Percentiles rank a stretch among this genome's conserved stretches.
phyloP scores from a whole-genome alignment of 2,329 filamentous ascomycete species.

The Pseudocercospora fijiensis region DNA sequence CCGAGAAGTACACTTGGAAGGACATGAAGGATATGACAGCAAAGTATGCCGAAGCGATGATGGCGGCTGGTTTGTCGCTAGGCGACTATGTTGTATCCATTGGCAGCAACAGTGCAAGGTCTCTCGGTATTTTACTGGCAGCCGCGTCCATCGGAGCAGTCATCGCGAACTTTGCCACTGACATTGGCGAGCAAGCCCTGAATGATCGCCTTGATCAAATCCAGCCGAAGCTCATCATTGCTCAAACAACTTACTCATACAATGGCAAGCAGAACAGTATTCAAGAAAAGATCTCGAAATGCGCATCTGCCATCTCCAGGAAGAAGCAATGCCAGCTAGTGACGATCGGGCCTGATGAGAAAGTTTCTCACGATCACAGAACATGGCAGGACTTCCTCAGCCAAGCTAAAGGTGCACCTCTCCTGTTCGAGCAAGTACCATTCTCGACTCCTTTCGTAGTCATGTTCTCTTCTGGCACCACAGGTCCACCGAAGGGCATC shows the following conservation, averaged over 20 bases:
- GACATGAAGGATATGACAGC: conserved; percentile 12
- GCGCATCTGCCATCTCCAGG: not conserved
- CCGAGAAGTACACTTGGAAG: conserved; percentile 14
- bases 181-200: conserved; percentile 18
- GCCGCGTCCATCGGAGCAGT: conserved; percentile 11
- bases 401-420: not conserved
- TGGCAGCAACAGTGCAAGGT: conserved; percentile 14
- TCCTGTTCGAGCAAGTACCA: conserved; percentile 13
- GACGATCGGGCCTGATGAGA: conserved; percentile 6
- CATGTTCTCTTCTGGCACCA: conserved; percentile 58
- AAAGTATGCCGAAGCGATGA: conserved; percentile 11
- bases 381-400: conserved; percentile 7
- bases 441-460: conserved; percentile 7
- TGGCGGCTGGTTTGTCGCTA: not conserved
- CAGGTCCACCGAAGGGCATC: conserved; percentile 77
- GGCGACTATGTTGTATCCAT: conserved; percentile 14
- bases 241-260: conserved; percentile 17
- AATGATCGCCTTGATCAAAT: conserved; percentile 21
- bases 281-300: conserved; percentile 9
- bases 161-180: conserved; percentile 19
- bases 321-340: conserved; percentile 6
- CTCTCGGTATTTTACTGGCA: conserved; percentile 11
- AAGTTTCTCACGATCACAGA: conserved; percentile 1
- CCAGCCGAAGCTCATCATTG: conserved; percentile 29
- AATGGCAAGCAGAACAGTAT: conserved; percentile 19